These are phyloP conservation scores for Tuctoria greenei DNA, from an alignment of 176 grass and related monocot species.

Conservation along the genomic window DNA sequence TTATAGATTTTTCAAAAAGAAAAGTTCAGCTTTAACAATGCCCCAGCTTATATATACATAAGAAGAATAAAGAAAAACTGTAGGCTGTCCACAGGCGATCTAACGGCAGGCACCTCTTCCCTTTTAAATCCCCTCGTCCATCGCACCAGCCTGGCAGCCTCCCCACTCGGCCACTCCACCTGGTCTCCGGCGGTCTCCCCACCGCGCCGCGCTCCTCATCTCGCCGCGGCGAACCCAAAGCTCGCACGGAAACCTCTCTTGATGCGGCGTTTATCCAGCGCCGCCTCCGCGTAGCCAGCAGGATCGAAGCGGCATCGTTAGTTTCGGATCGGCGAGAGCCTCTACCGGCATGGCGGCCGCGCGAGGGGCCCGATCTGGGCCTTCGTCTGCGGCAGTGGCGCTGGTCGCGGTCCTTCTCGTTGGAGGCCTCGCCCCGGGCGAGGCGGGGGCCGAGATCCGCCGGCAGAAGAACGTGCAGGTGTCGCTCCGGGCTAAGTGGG, in stretches of 20 bases:
- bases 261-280: constrained; percentile 23
- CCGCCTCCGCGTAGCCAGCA: constrained; percentile 8
- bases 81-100: neutral
- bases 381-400: constrained; percentile 11
- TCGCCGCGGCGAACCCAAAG: constrained; percentile 34
- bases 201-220: constrained; percentile 37
- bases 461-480: constrained; percentile 91
- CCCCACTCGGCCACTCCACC: too few relatives aligned
- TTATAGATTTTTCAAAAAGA: too few relatives aligned
- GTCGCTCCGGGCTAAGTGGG: constrained; percentile 83
- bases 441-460: constrained; percentile 42
- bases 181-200: constrained; percentile 46
- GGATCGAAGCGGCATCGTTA: constrained; percentile 22
- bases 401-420: constrained; percentile 29
- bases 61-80: too few relatives aligned
- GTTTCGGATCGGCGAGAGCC: constrained; percentile 9
- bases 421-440: constrained; percentile 24
- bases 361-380: constrained; percentile 43
- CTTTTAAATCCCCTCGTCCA: neutral
- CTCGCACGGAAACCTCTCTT: constrained; percentile 2
- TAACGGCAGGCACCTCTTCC: neutral
- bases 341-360: constrained; percentile 29
- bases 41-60: too few relatives aligned
- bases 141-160: too few relatives aligned
- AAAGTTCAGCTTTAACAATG: too few relatives aligned